These are phyloP conservation scores for Perkinsus chesapeaki DNA, from an alignment of 169 alveolate species.

Conservation along the genomic window DNA sequence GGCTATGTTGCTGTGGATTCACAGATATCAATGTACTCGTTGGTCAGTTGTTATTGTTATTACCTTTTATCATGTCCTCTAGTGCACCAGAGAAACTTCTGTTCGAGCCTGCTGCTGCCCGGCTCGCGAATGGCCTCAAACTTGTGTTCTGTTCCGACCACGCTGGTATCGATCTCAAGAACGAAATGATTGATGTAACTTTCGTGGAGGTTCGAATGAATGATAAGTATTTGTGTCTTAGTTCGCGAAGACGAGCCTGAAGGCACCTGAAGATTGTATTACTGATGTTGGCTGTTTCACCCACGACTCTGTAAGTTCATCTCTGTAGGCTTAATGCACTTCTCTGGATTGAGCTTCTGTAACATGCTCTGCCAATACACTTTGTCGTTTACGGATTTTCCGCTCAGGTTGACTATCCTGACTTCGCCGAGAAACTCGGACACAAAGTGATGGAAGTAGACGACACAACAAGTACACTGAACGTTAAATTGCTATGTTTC, in stretches of 20 bases:
- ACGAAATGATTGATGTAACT: background rate
- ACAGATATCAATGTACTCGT: background rate
- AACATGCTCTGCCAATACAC: background rate
- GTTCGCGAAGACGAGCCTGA: background rate
- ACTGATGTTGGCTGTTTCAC: background rate
- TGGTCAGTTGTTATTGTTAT: background rate
- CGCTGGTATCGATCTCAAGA: background rate
- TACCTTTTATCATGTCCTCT: background rate
- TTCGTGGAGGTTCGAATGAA: background rate
- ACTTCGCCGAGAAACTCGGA: background rate
- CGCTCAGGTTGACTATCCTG: background rate
- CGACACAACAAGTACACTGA: background rate
- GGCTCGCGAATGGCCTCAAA: background rate
- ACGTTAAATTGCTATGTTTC: background rate
- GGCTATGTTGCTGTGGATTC: background rate
- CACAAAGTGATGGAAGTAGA: background rate
- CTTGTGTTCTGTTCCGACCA: background rate
- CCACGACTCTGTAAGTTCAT: background rate
- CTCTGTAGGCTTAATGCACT: too few species aligned
- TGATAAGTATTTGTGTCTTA: background rate
- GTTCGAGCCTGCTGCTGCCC: background rate
- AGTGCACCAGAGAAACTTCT: background rate
- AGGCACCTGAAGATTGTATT: background rate
- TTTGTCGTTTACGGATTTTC: background rate
- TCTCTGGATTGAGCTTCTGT: too few species aligned